Evolutionary conservation across 768 basidiomycete species (phyloP).

Genomic region (Myochromella boudieri): DNA sequence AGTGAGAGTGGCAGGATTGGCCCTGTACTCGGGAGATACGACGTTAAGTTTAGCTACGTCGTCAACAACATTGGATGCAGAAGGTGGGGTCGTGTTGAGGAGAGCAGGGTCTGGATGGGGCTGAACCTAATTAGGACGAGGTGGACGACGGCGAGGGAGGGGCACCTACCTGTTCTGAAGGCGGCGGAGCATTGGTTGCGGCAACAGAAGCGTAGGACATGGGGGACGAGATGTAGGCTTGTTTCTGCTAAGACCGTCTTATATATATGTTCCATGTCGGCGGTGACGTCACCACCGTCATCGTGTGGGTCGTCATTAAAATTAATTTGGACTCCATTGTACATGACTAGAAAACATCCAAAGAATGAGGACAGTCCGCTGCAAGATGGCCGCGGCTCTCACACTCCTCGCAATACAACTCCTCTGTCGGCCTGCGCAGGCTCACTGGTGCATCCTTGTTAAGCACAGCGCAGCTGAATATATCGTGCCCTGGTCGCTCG

Average conservation of each 20-base stretch:
- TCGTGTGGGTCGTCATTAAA: neutral
- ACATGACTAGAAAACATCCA: constrained; percentile 73
- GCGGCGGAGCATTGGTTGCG: constrained; percentile 54
- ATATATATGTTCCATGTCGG: neutral
- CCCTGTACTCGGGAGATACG: constrained; percentile 49
- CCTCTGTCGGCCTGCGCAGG: constrained; percentile 24
- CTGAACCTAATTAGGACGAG: constrained; percentile 27
- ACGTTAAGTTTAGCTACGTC: constrained; percentile 56
- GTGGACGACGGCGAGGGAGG: neutral
- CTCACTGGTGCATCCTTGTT: constrained; percentile 47
- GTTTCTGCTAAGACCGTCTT: constrained; percentile 1
- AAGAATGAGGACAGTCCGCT: constrained; percentile 78
- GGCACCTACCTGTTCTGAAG: constrained; percentile 41
- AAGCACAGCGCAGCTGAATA: constrained; percentile 79
- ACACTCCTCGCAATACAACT: constrained; percentile 79
- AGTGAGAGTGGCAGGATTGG: constrained; percentile 39
- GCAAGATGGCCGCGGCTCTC: constrained; percentile 78
- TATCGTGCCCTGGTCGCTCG: constrained; percentile 82
- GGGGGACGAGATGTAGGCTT: constrained; percentile 15
- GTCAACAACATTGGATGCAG: constrained; percentile 39
- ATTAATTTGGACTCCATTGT: too few relatives aligned
- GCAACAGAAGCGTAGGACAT: constrained; percentile 80
- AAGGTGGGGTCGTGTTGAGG: constrained; percentile 48
- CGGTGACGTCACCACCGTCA: constrained; percentile 15
- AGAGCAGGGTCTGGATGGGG: constrained; percentile 67